Percentiles rank a stretch among this genome's conserved stretches.
Conservation (phyloP, 176 grass and related monocot species). For the Aegilops speltoides region DNA sequence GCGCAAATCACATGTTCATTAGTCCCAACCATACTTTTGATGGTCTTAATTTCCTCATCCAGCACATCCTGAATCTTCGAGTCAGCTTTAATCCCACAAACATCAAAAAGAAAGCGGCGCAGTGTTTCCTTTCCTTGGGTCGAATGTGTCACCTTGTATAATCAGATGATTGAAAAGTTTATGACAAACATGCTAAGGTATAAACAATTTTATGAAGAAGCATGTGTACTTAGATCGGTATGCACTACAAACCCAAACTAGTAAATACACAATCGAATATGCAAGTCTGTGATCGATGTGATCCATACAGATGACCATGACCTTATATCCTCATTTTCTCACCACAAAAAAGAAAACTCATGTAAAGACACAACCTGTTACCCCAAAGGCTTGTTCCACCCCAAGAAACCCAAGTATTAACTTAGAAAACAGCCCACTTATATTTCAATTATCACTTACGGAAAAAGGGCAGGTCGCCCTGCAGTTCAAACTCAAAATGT, state of each 20-base stretch:
- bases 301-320: too few relatives aligned
- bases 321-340: too few relatives aligned
- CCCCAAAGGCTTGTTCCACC: too few relatives aligned
- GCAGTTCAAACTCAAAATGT: too few relatives aligned
- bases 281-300: not conserved
- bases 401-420: too few relatives aligned
- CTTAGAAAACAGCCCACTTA: too few relatives aligned
- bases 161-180: slow-evolving; percentile 1
- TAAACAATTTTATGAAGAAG: not conserved
- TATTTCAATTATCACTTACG: too few relatives aligned
- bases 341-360: too few relatives aligned
- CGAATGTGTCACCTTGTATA: slow-evolving; percentile 83
- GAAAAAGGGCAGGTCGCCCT: too few relatives aligned
- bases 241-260: not conserved
- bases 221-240: not conserved
- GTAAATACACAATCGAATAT: not conserved
- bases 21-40: slow-evolving; percentile 55
- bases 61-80: slow-evolving; percentile 93
- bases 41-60: slow-evolving; percentile 80
- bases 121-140: slow-evolving; percentile 84
- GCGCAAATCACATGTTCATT: slow-evolving; percentile 88
- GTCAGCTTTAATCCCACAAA: slow-evolving; percentile 64
- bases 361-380: too few relatives aligned
- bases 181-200: not conserved
- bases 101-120: slow-evolving; percentile 65